These are phyloP conservation scores for Emericellopsis cladophorae DNA, from an alignment of 2,329 filamentous ascomycete genomes.

Conservation along the genomic window DNA sequence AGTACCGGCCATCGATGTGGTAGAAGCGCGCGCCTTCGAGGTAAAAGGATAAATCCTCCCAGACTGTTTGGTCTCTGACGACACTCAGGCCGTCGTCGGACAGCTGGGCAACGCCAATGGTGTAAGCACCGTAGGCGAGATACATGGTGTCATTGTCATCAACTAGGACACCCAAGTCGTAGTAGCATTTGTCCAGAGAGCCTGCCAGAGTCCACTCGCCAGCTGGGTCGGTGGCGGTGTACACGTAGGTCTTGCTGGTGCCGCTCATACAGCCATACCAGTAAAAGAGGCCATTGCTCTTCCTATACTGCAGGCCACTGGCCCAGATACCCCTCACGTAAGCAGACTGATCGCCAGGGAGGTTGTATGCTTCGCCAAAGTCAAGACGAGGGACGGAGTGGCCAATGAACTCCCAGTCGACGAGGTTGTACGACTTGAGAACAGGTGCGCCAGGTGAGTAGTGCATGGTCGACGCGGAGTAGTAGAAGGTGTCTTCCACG, in stretches of 20 bases:
- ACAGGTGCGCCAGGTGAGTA: slow-evolving; percentile 45
- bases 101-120: slow-evolving; percentile 36
- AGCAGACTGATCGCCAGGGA: slow-evolving; percentile 23
- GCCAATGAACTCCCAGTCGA: slow-evolving; percentile 34
- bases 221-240: slow-evolving; percentile 24
- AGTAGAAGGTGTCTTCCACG: slow-evolving; percentile 27
- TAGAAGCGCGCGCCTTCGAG: slow-evolving; percentile 43
- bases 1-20: slow-evolving; percentile 39
- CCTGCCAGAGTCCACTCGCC: slow-evolving; percentile 27
- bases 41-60: slow-evolving; percentile 1
- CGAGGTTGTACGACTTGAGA: slow-evolving; percentile 39
- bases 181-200: slow-evolving; percentile 29
- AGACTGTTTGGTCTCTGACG: slow-evolving; percentile 13
- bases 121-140: slow-evolving; percentile 35
- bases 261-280: slow-evolving; percentile 40
- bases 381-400: slow-evolving; percentile 30
- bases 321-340: slow-evolving; percentile 35
- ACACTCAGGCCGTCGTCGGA: slow-evolving; percentile 29
- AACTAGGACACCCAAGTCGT: slow-evolving; percentile 40
- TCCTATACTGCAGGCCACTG: slow-evolving; percentile 31
- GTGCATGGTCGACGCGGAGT: slow-evolving; percentile 35
- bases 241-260: slow-evolving; percentile 35
- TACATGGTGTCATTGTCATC: slow-evolving; percentile 46
- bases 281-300: slow-evolving; percentile 32
- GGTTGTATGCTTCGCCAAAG: slow-evolving; percentile 33